Percentiles rank a stretch among this genome's conserved stretches.
Evolutionary conservation across 148 eudicot genomes (phyloP).

Genomic region (Suaeda aralocaspica): DNA sequence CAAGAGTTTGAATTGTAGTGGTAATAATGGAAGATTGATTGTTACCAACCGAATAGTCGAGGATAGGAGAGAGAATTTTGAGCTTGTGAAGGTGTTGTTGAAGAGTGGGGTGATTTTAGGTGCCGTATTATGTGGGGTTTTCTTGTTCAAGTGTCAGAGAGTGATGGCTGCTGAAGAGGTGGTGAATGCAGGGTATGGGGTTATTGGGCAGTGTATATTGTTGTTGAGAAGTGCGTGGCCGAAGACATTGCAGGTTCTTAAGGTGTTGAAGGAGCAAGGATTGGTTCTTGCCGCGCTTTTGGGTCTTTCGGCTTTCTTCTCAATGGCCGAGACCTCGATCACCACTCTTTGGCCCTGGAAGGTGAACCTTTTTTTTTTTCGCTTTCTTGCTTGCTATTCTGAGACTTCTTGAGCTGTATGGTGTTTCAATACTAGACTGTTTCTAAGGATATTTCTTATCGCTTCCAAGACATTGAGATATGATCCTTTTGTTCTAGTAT

Average conservation of each 20-base stretch:
- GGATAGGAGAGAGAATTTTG: slow-evolving; percentile 19
- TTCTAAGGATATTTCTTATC: not conserved
- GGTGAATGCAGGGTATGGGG: slow-evolving; percentile 45
- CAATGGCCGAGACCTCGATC: slow-evolving; percentile 97
- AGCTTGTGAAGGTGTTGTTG: slow-evolving; percentile 34
- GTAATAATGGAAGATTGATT: slow-evolving; percentile 14
- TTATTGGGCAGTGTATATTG: slow-evolving; percentile 42
- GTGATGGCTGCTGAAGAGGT: slow-evolving; percentile 55
- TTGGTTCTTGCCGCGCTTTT: slow-evolving; percentile 69
- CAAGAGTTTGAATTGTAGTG: slow-evolving; percentile 29
- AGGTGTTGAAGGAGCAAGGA: slow-evolving; percentile 75
- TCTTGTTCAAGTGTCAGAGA: slow-evolving; percentile 45
- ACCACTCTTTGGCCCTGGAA: slow-evolving; percentile 99
- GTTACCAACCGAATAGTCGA: slow-evolving; percentile 10
- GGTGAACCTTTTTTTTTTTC: slow-evolving; percentile 33
- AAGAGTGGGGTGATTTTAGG: slow-evolving; percentile 45
- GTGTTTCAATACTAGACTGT: not conserved
- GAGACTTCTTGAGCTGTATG: not conserved
- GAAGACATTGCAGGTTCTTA: slow-evolving; percentile 67
- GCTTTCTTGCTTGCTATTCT: not conserved
- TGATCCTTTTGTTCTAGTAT: not conserved
- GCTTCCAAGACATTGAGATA: not conserved
- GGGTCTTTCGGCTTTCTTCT: slow-evolving; percentile 88
- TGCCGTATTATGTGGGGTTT: slow-evolving; percentile 47
- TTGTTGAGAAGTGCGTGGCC: slow-evolving; percentile 65